phyloP scores from a whole-genome alignment of 2,329 filamentous ascomycete species.

The Diaporthe amygdali region DNA sequence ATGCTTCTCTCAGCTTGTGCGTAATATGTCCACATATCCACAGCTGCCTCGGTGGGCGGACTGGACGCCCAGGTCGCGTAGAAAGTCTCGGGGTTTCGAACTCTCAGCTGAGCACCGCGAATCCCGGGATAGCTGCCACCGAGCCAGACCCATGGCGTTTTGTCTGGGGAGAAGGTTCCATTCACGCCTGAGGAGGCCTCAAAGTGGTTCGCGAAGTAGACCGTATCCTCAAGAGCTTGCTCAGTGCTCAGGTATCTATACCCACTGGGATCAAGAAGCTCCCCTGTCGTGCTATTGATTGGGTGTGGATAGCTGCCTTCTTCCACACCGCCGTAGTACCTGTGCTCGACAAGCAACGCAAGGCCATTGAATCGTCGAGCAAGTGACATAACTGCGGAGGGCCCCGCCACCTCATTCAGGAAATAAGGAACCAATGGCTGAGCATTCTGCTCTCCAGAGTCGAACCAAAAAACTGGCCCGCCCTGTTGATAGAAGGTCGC shows the following conservation, averaged over 20 bases:
- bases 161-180: constrained; percentile 38
- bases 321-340: constrained; percentile 30
- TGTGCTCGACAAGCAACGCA: constrained; percentile 32
- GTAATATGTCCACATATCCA: constrained; percentile 56
- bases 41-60: constrained; percentile 52
- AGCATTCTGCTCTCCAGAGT: constrained; percentile 29
- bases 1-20: constrained; percentile 51
- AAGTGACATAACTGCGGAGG: constrained; percentile 27
- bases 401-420: constrained; percentile 23
- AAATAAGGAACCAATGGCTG: not conserved
- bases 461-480: constrained; percentile 32
- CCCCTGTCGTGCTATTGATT: constrained; percentile 24
- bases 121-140: constrained; percentile 59
- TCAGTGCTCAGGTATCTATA: constrained; percentile 33
- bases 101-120: constrained; percentile 52
- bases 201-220: constrained; percentile 34
- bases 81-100: constrained; percentile 51
- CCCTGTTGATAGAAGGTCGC: constrained; percentile 31
- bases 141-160: constrained; percentile 56
- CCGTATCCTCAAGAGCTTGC: constrained; percentile 35
- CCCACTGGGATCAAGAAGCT: constrained; percentile 16
- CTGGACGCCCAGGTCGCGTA: constrained; percentile 57
- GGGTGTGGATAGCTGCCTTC: constrained; percentile 28
- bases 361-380: constrained; percentile 30
- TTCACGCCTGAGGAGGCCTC: constrained; percentile 31